Evolutionary conservation across 2,329 filamentous ascomycete species (phyloP).

Genomic region (Colletotrichum lindemuthianum): DNA sequence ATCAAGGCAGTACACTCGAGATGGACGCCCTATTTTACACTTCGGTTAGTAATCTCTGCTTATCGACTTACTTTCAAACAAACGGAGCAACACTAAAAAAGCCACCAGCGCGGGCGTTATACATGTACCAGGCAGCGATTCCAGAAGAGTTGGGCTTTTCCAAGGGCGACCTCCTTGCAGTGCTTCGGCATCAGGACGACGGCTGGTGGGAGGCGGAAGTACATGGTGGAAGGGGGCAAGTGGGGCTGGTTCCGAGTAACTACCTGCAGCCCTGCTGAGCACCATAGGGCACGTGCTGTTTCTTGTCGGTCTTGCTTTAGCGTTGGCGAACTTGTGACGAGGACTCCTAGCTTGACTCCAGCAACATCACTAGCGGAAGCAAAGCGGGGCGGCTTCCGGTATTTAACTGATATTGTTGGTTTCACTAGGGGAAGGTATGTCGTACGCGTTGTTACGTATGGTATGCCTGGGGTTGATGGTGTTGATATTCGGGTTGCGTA

Average conservation of each 20-base stretch:
- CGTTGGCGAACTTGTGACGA: too few species aligned
- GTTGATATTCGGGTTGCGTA: too few species aligned
- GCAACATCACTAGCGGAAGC: too few species aligned
- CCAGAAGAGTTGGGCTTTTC: conserved; percentile 92
- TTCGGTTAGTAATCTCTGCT: conserved; percentile 76
- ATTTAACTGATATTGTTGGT: too few species aligned
- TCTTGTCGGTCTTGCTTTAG: too few species aligned
- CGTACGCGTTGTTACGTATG: too few species aligned
- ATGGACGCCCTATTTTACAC: conserved; percentile 88
- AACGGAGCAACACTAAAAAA: conserved; percentile 37
- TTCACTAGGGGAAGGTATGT: too few species aligned
- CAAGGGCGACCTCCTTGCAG: conserved; percentile 91
- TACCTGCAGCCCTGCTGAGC: conserved; percentile 67
- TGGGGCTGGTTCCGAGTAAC: conserved; percentile 75
- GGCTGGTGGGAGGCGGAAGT: conserved; percentile 99
- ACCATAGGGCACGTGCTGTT: too few species aligned
- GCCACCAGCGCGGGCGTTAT: conserved; percentile 83
- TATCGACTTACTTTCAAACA: too few species aligned
- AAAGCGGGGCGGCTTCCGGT: too few species aligned
- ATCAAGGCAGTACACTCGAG: conserved; percentile 82
- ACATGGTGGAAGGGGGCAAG: conserved; percentile 70
- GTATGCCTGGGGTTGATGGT: too few species aligned
- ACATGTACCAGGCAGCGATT: conserved; percentile 93
- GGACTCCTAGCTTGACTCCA: too few species aligned
- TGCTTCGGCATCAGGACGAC: conserved; percentile 92